Evolutionary conservation across 163 green algal species (phyloP), one percentile per base, ranked within the genome.

Genomic region (Prototheca wickerhamii): DNA sequence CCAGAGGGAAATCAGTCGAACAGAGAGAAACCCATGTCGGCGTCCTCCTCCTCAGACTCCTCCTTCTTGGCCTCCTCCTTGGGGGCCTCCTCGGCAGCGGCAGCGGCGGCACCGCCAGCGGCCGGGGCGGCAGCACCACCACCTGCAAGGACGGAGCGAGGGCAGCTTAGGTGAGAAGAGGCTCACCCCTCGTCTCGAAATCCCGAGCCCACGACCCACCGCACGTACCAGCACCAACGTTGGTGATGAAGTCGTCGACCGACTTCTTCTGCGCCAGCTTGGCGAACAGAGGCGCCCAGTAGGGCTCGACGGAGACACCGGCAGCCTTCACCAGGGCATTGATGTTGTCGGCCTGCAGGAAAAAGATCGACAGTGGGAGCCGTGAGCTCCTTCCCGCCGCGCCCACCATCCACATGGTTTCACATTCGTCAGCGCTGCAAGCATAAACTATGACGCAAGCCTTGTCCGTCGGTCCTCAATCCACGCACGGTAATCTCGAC

Each of bases 241-340:
- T 98, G 73, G 77, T 81, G 83, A 98, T 96, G 65, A 98, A 78
- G 76, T 97, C 90, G 25, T 30, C 31, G 37, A 98, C 81, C 72
- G 52, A 82, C 80, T 91, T 96, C 76, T 91, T 97, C 72, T 88
- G 80, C 50, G 96, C 91, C 46, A 98, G 81, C 87, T 95, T 97
- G 76, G 89, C 89, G 71, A 97, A 98, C 68, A 98, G 85, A 59
- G 53, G 57, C 57, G 92, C 86, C 91, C 90, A 98, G 90, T 96
- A 98, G 43, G 87, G 81, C 85, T 98, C 92, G 3, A 97, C 84
- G 26, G 75, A 87, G 54, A 97, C 64, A 60, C 77, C 80, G 35
- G 87, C 87, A 28, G 90, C 89, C 84, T 95, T 95, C 49, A 89
- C 72, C 50, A 98, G 72, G 58, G 86, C 88, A 65, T 68, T 80